Evolutionary conservation across 2,329 filamentous ascomycete genomes (phyloP).

Genomic region (Diaporthe nobilis): DNA sequence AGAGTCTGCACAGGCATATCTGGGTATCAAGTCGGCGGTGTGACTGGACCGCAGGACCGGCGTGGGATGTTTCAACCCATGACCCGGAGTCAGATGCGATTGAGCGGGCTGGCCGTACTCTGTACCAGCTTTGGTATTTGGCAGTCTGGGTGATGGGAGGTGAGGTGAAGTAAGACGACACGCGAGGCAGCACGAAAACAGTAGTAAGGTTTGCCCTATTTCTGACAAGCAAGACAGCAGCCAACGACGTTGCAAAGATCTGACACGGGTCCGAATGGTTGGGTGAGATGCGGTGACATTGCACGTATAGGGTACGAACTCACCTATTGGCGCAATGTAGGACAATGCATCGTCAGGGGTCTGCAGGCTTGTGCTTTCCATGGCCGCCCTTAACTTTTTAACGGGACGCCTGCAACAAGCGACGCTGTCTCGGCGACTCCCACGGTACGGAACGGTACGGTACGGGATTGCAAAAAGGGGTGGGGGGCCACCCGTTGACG

Average conservation of each 20-base stretch:
- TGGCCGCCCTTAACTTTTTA: conserved; percentile 47
- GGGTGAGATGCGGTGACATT: conserved; percentile 52
- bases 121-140: conserved; percentile 33
- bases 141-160: conserved; percentile 23
- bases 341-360: conserved; percentile 62
- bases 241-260: conserved; percentile 62
- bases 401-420: conserved; percentile 33
- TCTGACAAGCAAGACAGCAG: conserved; percentile 48
- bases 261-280: conserved; percentile 67
- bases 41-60: neutral
- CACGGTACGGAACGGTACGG: conserved; percentile 22
- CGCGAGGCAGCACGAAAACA: conserved; percentile 42
- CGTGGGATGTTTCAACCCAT: conserved; percentile 2
- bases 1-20: neutral
- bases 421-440: conserved; percentile 24
- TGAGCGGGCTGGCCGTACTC: conserved; percentile 3
- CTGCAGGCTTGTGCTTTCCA: conserved; percentile 59
- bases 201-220: conserved; percentile 43
- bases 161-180: conserved; percentile 43
- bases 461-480: neutral
- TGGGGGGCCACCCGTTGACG: conserved; percentile 3
- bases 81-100: conserved; percentile 1
- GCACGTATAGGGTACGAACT: conserved; percentile 50
- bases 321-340: conserved; percentile 70
- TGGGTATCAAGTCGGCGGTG: conserved; percentile 13